phyloP scores from a whole-genome alignment of 306 rosid genomes.

The Gastrolobium villosum region DNA sequence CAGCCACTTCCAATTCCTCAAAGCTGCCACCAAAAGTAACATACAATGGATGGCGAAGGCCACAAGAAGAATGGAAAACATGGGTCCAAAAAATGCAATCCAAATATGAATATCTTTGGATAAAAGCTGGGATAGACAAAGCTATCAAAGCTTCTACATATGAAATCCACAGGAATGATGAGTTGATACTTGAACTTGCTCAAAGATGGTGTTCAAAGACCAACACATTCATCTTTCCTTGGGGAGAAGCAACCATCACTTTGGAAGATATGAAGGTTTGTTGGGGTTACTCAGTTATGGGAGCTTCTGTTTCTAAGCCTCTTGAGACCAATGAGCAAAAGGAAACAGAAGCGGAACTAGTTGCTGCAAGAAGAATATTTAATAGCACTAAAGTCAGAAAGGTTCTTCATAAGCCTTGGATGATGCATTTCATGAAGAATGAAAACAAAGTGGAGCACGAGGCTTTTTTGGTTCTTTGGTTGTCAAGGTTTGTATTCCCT shows the following conservation, averaged over 20 bases:
- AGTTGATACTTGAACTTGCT: conserved; percentile 50
- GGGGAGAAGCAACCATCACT: conserved; percentile 70
- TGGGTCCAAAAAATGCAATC: conserved; percentile 48
- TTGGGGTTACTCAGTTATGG: conserved; percentile 58
- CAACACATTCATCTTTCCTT: conserved; percentile 61
- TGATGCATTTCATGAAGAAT: conserved; percentile 54
- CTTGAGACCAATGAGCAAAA: conserved; percentile 33
- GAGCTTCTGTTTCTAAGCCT: conserved; percentile 38
- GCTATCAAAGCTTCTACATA: conserved; percentile 63
- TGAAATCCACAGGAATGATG: conserved; percentile 35
- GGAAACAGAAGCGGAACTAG: conserved; percentile 27
- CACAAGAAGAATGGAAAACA: conserved; percentile 43
- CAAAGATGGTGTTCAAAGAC: conserved; percentile 56
- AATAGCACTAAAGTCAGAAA: conserved; percentile 30
- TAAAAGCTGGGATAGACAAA: conserved; percentile 54
- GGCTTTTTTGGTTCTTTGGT: conserved; percentile 61
- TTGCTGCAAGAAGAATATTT: conserved; percentile 23
- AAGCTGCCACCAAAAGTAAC: background rate
- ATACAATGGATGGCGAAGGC: conserved; percentile 47
- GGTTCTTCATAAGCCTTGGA: conserved; percentile 47
- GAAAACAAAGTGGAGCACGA: conserved; percentile 57
- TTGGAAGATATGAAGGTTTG: conserved; percentile 61
- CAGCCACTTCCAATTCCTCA: background rate
- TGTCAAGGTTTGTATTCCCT: conserved; percentile 64
- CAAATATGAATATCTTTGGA: conserved; percentile 48